These are phyloP conservation scores for Helichrysum umbraculigerum DNA, from an alignment of 129 eudicot species.

Conservation along the genomic window DNA sequence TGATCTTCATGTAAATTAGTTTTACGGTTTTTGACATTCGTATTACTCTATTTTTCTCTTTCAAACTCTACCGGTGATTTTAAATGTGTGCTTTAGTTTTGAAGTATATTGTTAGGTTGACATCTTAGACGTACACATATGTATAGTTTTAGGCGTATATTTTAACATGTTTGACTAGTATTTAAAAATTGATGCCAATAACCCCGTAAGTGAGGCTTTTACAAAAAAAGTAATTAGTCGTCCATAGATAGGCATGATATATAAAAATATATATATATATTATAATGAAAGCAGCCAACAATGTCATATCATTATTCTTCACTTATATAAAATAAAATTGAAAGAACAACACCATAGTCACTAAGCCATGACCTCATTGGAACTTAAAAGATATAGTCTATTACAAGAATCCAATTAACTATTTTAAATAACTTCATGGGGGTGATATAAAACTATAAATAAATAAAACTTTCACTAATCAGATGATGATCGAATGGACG, in stretches of 20 bases:
- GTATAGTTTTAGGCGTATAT: no score
- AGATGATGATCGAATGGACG: conserved; percentile 18
- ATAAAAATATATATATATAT: not conserved
- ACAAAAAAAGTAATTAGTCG: not conserved
- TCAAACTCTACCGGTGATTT: no score
- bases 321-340: not conserved
- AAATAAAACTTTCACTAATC: not conserved
- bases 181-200: not conserved
- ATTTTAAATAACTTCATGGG: conserved; percentile 2
- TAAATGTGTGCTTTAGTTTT: no score
- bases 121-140: no score
- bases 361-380: conserved; percentile 20
- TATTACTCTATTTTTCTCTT: no score
- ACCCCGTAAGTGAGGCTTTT: not conserved
- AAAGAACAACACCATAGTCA: conserved; percentile 4
- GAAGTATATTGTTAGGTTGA: no score
- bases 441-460: not conserved
- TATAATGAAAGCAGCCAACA: not conserved
- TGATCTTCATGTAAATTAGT: no score
- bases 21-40: no score
- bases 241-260: no score
- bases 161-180: not conserved
- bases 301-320: not conserved
- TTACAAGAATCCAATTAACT: conserved; percentile 11
- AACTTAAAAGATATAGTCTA: not conserved